These are phyloP conservation scores for Penicillium canariense DNA, from an alignment of 495 filamentous ascomycete species.

Conservation along the genomic window DNA sequence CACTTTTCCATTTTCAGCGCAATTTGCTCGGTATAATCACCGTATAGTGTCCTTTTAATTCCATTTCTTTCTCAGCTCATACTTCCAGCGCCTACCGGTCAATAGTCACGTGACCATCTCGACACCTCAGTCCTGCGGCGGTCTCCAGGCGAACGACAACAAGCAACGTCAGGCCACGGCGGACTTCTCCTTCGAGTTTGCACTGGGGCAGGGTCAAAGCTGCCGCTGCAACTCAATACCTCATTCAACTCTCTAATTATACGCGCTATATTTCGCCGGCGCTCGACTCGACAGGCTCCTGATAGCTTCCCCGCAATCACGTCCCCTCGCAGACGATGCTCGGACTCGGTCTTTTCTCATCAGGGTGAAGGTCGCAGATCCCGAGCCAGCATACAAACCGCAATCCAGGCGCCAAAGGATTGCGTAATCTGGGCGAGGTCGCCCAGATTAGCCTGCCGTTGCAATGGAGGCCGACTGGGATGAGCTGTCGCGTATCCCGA, in stretches of 20 bases:
- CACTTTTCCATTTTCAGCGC: no score
- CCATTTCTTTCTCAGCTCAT: no score
- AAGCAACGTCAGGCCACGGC: not conserved
- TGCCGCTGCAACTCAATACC: not conserved
- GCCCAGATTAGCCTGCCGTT: slow-evolving; percentile 18
- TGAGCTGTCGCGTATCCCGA: slow-evolving; percentile 67
- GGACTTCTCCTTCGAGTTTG: not conserved
- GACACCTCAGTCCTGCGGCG: slow-evolving; percentile 11
- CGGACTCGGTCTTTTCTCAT: slow-evolving; percentile 30
- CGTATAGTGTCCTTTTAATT: no score
- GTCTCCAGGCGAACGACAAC: slow-evolving; percentile 3
- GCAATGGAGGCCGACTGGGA: slow-evolving; percentile 51
- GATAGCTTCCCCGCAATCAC: slow-evolving; percentile 45
- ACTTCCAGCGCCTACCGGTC: not conserved
- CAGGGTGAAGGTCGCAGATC: slow-evolving; percentile 27
- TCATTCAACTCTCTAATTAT: not conserved
- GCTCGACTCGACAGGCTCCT: not conserved
- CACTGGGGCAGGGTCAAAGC: not conserved
- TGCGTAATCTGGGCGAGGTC: slow-evolving; percentile 1
- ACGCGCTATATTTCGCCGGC: not conserved
- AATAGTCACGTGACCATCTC: slow-evolving; percentile 9
- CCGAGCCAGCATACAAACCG: slow-evolving; percentile 4
- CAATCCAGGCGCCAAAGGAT: not conserved
- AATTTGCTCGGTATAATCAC: no score
- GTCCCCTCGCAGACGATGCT: slow-evolving; percentile 38